Evolutionary conservation across 73 alveolate genomes (phyloP).

Genomic region (Paramecium tetraurelia): DNA sequence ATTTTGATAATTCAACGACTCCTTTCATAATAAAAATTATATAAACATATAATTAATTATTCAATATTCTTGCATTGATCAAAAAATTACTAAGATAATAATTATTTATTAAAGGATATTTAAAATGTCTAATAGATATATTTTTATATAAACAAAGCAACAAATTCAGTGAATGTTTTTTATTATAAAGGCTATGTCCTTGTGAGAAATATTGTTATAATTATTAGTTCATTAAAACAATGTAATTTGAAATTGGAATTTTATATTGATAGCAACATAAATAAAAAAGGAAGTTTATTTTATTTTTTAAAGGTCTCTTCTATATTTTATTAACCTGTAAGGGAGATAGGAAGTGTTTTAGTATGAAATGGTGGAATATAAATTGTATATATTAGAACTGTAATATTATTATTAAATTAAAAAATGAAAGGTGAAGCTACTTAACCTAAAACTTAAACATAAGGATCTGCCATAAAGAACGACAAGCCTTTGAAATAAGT

Average conservation of each 20-base stretch:
- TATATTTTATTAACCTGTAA: background rate
- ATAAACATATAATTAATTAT: background rate
- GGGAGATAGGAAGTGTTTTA: background rate
- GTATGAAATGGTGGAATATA: background rate
- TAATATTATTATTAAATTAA: background rate
- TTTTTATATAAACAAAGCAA: background rate
- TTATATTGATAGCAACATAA: no score
- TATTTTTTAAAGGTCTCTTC: no score
- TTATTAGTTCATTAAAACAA: no score
- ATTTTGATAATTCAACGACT: background rate
- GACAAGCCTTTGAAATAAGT: background rate
- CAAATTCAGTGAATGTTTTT: no score
- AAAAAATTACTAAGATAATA: background rate
- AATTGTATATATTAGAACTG: background rate
- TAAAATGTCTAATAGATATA: no score
- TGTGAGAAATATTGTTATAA: no score
- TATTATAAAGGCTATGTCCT: no score
- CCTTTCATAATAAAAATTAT: background rate
- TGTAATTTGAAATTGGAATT: no score
- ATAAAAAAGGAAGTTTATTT: no score
- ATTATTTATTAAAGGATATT: no score
- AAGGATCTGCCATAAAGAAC: background rate
- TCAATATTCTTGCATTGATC: background rate
- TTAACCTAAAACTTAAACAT: background rate
- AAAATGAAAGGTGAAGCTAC: slow-evolving; percentile 8